Percentiles rank a stretch among this genome's conserved stretches.
phyloP scores from a whole-genome alignment of 495 filamentous ascomycete species.

The Penicillium angulare region DNA sequence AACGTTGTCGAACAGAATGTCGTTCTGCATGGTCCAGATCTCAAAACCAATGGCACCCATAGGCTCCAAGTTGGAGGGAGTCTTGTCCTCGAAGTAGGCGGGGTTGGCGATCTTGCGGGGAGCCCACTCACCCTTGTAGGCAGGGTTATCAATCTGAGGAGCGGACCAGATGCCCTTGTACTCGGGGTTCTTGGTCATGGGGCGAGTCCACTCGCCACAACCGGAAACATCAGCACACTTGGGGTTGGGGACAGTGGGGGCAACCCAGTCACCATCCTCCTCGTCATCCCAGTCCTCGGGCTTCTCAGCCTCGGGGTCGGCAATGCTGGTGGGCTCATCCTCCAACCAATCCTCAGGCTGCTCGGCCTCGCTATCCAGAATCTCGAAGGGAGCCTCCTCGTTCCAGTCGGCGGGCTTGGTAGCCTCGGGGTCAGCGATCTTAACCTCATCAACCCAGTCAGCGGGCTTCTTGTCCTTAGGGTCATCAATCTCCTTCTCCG shows the following conservation, averaged over 20 bases:
- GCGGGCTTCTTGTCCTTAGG: conserved; percentile 92
- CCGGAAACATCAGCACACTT: conserved; percentile 93
- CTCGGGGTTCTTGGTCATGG: conserved; percentile 90
- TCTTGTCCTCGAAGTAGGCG: conserved; percentile 96
- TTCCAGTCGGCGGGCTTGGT: conserved; percentile 99
- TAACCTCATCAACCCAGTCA: conserved; percentile 90
- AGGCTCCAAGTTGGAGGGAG: conserved; percentile 92
- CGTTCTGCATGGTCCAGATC: conserved; percentile 99
- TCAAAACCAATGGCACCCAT: conserved; percentile 99
- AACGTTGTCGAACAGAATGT: conserved; percentile 99
- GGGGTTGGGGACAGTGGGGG: conserved; percentile 91
- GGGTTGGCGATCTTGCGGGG: conserved; percentile 97
- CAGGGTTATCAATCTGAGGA: conserved; percentile 94
- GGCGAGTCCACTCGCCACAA: conserved; percentile 90
- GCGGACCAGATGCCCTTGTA: conserved; percentile 99
- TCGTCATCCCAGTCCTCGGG: conserved; percentile 99
- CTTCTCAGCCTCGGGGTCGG: conserved; percentile 97
- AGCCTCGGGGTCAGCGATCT: conserved; percentile 88
- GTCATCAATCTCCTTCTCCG: conserved; percentile 94
- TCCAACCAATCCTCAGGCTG: conserved; percentile 96
- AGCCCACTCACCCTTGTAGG: conserved; percentile 94
- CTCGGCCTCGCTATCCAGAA: conserved; percentile 87
- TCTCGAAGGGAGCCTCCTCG: conserved; percentile 95
- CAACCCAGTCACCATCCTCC: conserved; percentile 98
- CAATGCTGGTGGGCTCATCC: conserved; percentile 78